Evolutionary conservation across 202 grass and related monocot genomes (phyloP).

Genomic region (Zoysia matrella): DNA sequence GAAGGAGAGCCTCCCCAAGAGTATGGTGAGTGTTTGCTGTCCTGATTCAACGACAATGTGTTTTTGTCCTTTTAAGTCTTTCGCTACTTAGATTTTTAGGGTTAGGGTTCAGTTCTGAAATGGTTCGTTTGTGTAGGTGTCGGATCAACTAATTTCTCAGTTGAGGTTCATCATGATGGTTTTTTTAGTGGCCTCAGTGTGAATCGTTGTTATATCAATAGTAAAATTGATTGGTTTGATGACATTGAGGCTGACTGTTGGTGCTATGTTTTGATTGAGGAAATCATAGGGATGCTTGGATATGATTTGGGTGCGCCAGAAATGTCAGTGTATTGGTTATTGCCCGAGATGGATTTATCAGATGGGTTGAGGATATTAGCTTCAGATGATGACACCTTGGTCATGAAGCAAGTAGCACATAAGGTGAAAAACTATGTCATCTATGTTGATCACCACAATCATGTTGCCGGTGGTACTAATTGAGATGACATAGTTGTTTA

Average conservation of each 20-base stretch:
- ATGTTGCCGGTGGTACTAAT: neutral
- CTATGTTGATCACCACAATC: neutral
- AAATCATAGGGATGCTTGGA: too few species aligned
- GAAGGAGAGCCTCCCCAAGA: neutral
- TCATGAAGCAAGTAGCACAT: neutral
- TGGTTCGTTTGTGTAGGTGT: neutral
- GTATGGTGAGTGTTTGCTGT: neutral
- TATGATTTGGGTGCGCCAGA: too few species aligned
- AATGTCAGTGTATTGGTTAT: neutral
- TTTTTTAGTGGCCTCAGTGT: neutral
- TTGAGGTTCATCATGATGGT: neutral
- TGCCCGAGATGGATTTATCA: neutral
- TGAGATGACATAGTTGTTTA: too few species aligned
- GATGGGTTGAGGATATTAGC: neutral
- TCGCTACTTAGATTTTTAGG: neutral
- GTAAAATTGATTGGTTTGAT: too few species aligned
- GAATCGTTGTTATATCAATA: too few species aligned
- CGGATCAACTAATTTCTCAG: neutral
- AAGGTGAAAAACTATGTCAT: neutral
- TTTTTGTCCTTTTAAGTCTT: too few species aligned
- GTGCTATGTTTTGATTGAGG: too few species aligned
- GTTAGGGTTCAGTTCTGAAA: neutral
- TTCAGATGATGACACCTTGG: neutral
- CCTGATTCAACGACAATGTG: too few species aligned
- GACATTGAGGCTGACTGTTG: too few species aligned